Conservation (phyloP, 176 grass and related monocot genomes). For the Rhynchospora tenuis region DNA sequence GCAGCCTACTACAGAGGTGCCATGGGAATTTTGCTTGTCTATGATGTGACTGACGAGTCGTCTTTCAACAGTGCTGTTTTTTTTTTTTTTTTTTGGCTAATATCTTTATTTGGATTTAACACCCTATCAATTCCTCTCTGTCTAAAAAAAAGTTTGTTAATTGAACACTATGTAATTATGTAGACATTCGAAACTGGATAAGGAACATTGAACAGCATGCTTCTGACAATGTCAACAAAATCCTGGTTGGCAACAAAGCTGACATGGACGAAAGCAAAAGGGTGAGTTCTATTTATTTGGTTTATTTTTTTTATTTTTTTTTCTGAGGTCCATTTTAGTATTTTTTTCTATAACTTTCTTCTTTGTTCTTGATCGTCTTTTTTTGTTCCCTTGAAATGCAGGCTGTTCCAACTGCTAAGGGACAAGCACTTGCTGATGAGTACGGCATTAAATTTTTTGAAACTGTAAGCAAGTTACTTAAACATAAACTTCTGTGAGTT, state of each 20-base stretch:
- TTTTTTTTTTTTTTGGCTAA: slow-evolving; percentile 29
- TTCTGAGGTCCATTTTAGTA: not conserved
- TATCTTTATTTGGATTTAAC: slow-evolving; percentile 8
- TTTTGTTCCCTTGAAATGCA: slow-evolving; percentile 26
- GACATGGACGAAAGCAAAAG: slow-evolving; percentile 99
- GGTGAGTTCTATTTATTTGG: slow-evolving; percentile 27
- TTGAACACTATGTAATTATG: slow-evolving; percentile 12
- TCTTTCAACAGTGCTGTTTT: slow-evolving; percentile 94
- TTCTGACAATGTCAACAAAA: slow-evolving; percentile 97
- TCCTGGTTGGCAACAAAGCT: slow-evolving; percentile 93
- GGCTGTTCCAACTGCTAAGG: slow-evolving; percentile 94
- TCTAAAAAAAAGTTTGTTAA: slow-evolving; percentile 17
- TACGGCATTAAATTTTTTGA: slow-evolving; percentile 98
- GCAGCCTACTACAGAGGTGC: slow-evolving; percentile 94
- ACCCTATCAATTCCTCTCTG: slow-evolving; percentile 1
- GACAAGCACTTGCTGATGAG: slow-evolving; percentile 91
- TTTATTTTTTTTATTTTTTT: slow-evolving; percentile 17
- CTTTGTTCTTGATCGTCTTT: not conserved
- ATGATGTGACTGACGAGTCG: slow-evolving; percentile 93
- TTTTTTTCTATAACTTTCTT: not conserved
- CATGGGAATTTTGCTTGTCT: slow-evolving; percentile 96
- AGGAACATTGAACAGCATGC: slow-evolving; percentile 96
- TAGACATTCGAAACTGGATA: slow-evolving; percentile 97
- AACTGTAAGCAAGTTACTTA: slow-evolving; percentile 58
- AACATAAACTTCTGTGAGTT: not conserved